Percentiles rank a stretch among this genome's conserved stretches.
phyloP scores from a whole-genome alignment of 805 yeast species.

The Ogataea pini region DNA sequence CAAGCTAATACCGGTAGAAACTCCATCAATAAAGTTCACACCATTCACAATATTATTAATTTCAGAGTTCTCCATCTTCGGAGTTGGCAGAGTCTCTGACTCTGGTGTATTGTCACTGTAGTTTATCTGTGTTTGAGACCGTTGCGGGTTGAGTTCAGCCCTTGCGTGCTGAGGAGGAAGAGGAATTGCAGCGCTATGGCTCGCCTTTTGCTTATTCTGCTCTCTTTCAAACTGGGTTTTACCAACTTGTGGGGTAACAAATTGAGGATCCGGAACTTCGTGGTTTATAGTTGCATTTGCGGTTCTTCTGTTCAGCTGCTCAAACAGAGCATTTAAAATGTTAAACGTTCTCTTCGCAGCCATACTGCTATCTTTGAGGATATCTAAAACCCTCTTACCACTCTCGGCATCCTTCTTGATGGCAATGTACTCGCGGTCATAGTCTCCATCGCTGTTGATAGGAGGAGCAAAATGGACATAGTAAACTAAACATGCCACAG shows the following conservation, averaged over 20 bases:
- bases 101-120: not conserved
- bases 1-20: slow-evolving; percentile 35
- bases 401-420: slow-evolving; percentile 76
- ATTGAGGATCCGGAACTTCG: slow-evolving; percentile 22
- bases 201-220: slow-evolving; percentile 10
- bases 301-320: slow-evolving; percentile 72
- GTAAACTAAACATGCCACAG: slow-evolving; percentile 82
- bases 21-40: slow-evolving; percentile 38
- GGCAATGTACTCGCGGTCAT: slow-evolving; percentile 53
- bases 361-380: slow-evolving; percentile 69
- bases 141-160: too few relatives aligned
- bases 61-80: slow-evolving; percentile 23
- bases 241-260: slow-evolving; percentile 33
- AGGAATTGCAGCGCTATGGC: slow-evolving; percentile 12
- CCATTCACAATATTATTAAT: slow-evolving; percentile 31
- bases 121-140: not conserved
- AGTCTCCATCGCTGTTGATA: slow-evolving; percentile 36
- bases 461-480: slow-evolving; percentile 60
- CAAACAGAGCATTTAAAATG: slow-evolving; percentile 76
- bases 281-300: slow-evolving; percentile 42
- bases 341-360: slow-evolving; percentile 82
- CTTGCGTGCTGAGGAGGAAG: slow-evolving; percentile 13
- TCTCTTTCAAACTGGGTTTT: slow-evolving; percentile 26
- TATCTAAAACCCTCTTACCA: slow-evolving; percentile 73
- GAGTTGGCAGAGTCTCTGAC: slow-evolving; percentile 1